Conservation (phyloP, 2,329 filamentous ascomycete species). For the Diaporthe caulivora region DNA sequence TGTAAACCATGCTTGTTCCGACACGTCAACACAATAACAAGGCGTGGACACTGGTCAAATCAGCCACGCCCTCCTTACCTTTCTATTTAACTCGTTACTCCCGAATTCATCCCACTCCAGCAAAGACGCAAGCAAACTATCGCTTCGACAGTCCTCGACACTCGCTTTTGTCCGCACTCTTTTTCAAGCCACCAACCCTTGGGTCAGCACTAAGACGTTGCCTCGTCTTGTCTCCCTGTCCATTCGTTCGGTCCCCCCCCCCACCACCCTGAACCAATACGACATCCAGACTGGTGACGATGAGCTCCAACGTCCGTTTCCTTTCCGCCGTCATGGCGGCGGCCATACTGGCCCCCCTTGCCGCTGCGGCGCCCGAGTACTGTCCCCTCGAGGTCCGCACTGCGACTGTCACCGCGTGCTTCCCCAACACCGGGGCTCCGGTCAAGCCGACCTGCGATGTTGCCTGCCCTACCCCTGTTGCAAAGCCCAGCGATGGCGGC, state of each 20-base stretch:
- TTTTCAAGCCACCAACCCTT: conserved; percentile 17
- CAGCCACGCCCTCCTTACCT: conserved; percentile 20
- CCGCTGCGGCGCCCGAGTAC: background rate
- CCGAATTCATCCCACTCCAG: conserved; percentile 7
- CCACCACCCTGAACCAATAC: background rate
- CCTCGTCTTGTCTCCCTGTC: conserved; percentile 29
- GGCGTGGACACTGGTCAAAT: background rate
- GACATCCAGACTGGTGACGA: background rate
- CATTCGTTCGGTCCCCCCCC: conserved; percentile 11
- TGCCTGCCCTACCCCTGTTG: conserved; percentile 30
- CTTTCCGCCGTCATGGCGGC: conserved; percentile 21
- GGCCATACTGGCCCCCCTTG: conserved; percentile 21
- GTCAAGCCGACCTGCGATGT: conserved; percentile 27
- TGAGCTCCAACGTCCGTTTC: conserved; percentile 21
- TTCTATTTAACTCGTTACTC: conserved; percentile 33
- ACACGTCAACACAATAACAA: conserved; percentile 29
- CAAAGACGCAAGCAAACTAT: conserved; percentile 18
- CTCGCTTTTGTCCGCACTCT: conserved; percentile 25
- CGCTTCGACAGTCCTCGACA: conserved; percentile 20
- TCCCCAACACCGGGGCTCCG: conserved; percentile 22
- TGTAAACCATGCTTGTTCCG: conserved; percentile 12
- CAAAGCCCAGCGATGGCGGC: background rate
- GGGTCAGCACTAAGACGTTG: conserved; percentile 23
- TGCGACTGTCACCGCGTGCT: conserved; percentile 30
- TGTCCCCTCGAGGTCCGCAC: conserved; percentile 30